These are phyloP conservation scores for Penstemon davidsonii DNA, from an alignment of 257 asterid genomes.

Conservation along the genomic window DNA sequence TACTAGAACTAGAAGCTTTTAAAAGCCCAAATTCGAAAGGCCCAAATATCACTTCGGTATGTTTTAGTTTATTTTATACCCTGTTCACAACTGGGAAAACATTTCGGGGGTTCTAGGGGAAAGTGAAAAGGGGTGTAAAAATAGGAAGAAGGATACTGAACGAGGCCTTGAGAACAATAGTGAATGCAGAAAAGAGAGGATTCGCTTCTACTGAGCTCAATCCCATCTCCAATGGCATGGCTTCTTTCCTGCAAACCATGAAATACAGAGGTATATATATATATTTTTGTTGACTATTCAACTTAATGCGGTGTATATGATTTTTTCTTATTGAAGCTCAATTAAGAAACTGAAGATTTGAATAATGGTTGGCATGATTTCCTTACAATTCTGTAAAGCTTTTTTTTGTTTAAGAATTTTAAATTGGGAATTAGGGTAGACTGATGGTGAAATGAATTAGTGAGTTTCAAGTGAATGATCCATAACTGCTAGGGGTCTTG, in stretches of 20 bases:
- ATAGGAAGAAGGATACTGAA: conserved; percentile 92
- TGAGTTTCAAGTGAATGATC: too few species aligned
- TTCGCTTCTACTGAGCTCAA: conserved; percentile 80
- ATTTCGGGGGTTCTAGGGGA: conserved; percentile 33
- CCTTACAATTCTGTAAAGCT: too few species aligned
- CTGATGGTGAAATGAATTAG: too few species aligned
- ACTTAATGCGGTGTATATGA: not conserved
- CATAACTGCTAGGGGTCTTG: not conserved
- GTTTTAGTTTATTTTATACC: not conserved
- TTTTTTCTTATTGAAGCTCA: too few species aligned
- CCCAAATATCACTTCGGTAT: not conserved
- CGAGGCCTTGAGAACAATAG: conserved; percentile 83
- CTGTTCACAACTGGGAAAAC: not conserved
- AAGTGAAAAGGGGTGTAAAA: conserved; percentile 3
- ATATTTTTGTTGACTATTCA: not conserved
- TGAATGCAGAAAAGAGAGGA: conserved; percentile 88
- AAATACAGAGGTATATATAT: conserved; percentile 65
- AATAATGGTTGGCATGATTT: too few species aligned
- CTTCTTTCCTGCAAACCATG: conserved; percentile 94
- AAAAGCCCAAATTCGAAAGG: not conserved
- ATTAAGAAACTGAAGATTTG: too few species aligned
- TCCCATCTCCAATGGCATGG: conserved; percentile 72
- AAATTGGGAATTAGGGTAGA: too few species aligned
- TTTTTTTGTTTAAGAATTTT: too few species aligned
- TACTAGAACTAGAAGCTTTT: too few species aligned